Evolutionary conservation across 2,329 filamentous ascomycete genomes (phyloP), one percentile per base, ranked within the genome.

Genomic region (Pseudogymnoascus sp.): DNA sequence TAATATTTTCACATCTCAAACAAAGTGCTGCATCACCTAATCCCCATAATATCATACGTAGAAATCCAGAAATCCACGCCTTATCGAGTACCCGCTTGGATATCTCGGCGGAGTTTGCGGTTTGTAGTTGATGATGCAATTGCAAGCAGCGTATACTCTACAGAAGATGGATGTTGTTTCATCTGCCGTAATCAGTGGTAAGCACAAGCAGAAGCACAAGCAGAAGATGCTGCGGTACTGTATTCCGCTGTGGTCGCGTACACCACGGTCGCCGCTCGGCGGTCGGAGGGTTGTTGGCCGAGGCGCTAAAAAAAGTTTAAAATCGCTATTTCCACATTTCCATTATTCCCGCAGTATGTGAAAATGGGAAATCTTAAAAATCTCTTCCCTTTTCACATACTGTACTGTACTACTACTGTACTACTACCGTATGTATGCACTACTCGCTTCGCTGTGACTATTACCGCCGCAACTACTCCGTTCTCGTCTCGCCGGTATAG

Each of bases 271-370:
- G 47, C 47, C 47, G 47, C 3, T 10, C 47, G 47, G 47, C 47
- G 47, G 47, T 54, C 29, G 9, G 15, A 21, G 29, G 11, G 21
- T 44, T 26, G 3, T 13, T n/a, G 15, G 21, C 47, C 29, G 11
- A 17, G 47, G 47, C 47, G 47, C 47, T 35, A 54, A 54, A 6
- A 13, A 54, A 54, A 54, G 17, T n/a, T 33, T 54, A 54, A 54
- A 54, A 54, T 6, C 10, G 9, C 15, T 17, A 54, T 54, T 35
- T 21, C 29, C 47, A 54, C n/a, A 54, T 31, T 31, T 31, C 13
- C 44, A n/a, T n/a, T 11, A 33, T 31, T n/a, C 21, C 21, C 21
- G 21, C 21, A 21, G 21, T 21, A 2, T 21, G 21, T 21, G 21
- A 21, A 21, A 21, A 21, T 21, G 21, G 26, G 26, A 15, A 33